phyloP scores from a whole-genome alignment of 2,329 filamentous ascomycete genomes.

The Ophiostoma australiae region DNA sequence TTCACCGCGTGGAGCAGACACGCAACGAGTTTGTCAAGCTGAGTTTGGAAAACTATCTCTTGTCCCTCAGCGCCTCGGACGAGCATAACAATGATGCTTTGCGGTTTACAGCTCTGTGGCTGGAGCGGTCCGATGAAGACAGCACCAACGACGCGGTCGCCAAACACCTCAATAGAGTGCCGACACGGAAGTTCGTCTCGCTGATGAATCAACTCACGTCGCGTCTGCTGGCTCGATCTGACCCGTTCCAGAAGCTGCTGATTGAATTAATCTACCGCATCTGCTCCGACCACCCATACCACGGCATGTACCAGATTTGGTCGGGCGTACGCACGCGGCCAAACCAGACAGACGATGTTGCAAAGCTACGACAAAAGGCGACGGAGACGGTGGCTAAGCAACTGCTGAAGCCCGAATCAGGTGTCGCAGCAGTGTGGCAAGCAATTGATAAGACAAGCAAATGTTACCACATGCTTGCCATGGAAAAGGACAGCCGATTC shows the following conservation, averaged over 20 bases:
- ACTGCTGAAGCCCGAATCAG: constrained; percentile 49
- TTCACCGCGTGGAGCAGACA: constrained; percentile 69
- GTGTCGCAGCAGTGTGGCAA: constrained; percentile 56
- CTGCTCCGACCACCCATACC: constrained; percentile 88
- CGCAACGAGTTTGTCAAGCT: constrained; percentile 79
- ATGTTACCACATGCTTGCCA: constrained; percentile 58
- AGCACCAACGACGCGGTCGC: constrained; percentile 72
- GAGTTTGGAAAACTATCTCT: constrained; percentile 87
- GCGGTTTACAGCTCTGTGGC: constrained; percentile 89
- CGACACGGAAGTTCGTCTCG: constrained; percentile 84
- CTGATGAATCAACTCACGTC: constrained; percentile 96
- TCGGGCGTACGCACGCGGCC: constrained; percentile 67
- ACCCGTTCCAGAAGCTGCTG: constrained; percentile 70
- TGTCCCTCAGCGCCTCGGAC: constrained; percentile 78
- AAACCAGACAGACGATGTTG: constrained; percentile 67
- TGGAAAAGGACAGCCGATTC: constrained; percentile 60
- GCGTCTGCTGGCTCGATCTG: constrained; percentile 66
- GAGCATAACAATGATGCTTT: constrained; percentile 84
- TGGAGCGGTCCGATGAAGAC: constrained; percentile 74
- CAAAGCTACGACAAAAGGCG: constrained; percentile 67
- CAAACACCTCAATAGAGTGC: constrained; percentile 65
- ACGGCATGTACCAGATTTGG: constrained; percentile 96
- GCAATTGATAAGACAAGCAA: constrained; percentile 70
- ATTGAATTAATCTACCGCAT: constrained; percentile 72
- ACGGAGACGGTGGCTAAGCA: constrained; percentile 62